Evolutionary conservation across 176 grass and related monocot species (phyloP), one percentile per base, ranked within the genome.

Genomic region (Cymbopogon citratus): DNA sequence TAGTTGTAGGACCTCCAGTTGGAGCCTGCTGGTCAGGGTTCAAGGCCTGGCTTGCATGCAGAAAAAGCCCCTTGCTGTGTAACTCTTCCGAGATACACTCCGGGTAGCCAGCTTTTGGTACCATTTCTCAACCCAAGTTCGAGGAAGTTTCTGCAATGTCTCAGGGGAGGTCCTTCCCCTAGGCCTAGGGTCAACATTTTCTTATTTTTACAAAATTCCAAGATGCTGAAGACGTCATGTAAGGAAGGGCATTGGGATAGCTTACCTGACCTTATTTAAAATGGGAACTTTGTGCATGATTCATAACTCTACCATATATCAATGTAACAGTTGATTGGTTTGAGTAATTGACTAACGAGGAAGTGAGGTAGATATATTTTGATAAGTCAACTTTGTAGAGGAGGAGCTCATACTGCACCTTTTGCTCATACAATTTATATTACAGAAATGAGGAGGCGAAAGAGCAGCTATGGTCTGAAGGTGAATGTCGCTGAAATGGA

Each of bases 371-470:
- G 4, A 33, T 7, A 69, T 57, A 24, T 13, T 68, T 57, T 14
- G 28, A 39, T 46, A 12, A 51, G 8, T 51, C 4, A 75, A 70
- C 13, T 57, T 26, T 59, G 11, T 54, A 23, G 25, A 44, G 28
- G 59, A 62, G 59, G 4, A 38, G 69, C 7, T 35, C 13, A 63
- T 48, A 10, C 23, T 41, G 15, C 21, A 65, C 18, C 13, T 71
- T 70, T 69, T 45, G 26, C 40, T 39, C 52, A 9, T 35, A 25
- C 81, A 51, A 39, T 45, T 4, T 66, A 25, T 15, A 51, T 49
- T 68, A 71, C 87, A 99, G 97, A 99, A 51, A 84, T 95, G 35
- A 91, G 88, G 85, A 86, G 83, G 77, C 89, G 80, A 66, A 93
- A 81, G 63, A 74, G 68, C 76, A 86, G 77, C 73, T 83, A 73